Conservation (phyloP, 768 basidiomycete species). For the Lentinula sp. region DNA sequence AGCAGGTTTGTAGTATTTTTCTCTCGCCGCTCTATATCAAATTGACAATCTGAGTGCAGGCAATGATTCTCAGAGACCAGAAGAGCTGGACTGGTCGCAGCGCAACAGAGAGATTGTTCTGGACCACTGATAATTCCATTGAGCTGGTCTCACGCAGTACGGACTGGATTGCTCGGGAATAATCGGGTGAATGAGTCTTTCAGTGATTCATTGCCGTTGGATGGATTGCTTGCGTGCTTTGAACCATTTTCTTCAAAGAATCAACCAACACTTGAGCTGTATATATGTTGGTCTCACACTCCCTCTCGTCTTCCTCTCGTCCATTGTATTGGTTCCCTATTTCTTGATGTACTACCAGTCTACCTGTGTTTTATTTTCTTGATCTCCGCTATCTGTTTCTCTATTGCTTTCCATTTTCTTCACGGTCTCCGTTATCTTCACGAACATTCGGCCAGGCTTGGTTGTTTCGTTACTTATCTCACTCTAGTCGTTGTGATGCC, state of each 20-base stretch:
- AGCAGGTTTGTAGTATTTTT: conserved; percentile 60
- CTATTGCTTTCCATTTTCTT: neutral
- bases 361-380: neutral
- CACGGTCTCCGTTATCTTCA: neutral
- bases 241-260: neutral
- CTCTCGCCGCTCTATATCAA: neutral
- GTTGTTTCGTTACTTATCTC: neutral
- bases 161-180: conserved; percentile 82
- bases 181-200: conserved; percentile 8
- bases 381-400: neutral
- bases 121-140: conserved; percentile 87
- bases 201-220: neutral
- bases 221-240: conserved; percentile 3
- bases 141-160: conserved; percentile 81
- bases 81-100: conserved; percentile 93
- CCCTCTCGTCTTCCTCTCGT: neutral
- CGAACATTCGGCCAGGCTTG: neutral
- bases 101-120: conserved; percentile 88
- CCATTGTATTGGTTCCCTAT: neutral
- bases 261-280: neutral
- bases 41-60: conserved; percentile 36
- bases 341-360: neutral
- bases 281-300: neutral
- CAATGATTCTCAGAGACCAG: conserved; percentile 94
- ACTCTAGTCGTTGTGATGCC: neutral